Base-by-base conservation (phyloP, 768 basidiomycete species). In the Ramaria sp. region DNA sequence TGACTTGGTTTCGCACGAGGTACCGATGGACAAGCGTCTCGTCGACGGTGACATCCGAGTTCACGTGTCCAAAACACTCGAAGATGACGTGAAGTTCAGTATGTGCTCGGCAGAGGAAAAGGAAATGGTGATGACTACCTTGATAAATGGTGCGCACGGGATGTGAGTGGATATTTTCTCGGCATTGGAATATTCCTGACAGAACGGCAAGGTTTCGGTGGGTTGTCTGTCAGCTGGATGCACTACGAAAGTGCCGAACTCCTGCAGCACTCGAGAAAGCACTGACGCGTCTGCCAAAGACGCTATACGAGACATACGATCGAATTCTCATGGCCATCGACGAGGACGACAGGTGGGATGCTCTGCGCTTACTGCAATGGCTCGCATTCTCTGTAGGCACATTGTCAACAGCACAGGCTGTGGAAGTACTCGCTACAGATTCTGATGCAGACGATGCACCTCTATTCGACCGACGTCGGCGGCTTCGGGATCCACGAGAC, bases 141-240 rank as follows among this genome's bases (percentile, higher is more conserved):
- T 27, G 27, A 27, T 27, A 2, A 5, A 27, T 27, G 27, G 27
- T 27, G 27, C 27, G 3, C 27, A 27, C 5, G 27, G 27, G 27
- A 27, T 27, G 27, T 27, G 27, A 27, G 27, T 27, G 27, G 27
- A 27, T 5, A n/a, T 27, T 5, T 2, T 5, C 27, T 27, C 3
- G 2, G 27, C n/a, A 51, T 22, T 2, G 4, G 10, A 2, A 33
- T n/a, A n/a, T n/a, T n/a, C n/a, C n/a, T 24, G 22, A 51, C 34
- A 10, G 34, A 19, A 3, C 22, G 10, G 27, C 27, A 41, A 68
- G 67, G 60, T 68, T 65, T 54, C 60, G 60, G 3, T 65, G 63
- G 59, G 61, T 66, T 19, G n/a, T 54, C 2, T 66, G 60, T 31
- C 67, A 67, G 46, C 37, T 68, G 22, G 59, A 59, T 19, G 48